Evolutionary conservation across 225 moss, liverwort and hornwort species (phyloP).

Genomic region (Marchantia polymorpha): DNA sequence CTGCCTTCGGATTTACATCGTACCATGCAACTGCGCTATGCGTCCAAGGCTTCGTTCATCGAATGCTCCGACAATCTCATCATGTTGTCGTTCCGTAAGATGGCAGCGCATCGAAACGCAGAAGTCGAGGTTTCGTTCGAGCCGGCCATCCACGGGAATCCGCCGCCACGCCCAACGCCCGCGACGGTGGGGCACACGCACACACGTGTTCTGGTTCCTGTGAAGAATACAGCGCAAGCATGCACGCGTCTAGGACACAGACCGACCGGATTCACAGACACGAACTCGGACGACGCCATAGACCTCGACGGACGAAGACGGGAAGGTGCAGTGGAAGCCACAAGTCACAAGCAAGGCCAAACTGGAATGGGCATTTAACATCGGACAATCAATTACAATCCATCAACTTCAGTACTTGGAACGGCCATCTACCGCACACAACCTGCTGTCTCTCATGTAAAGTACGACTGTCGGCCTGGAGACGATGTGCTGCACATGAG

Average conservation of each 20-base stretch:
- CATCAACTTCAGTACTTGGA: conserved; percentile 10
- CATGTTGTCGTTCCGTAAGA: background rate
- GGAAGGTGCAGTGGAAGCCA: too few relatives aligned
- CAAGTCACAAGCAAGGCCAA: conserved; percentile 7
- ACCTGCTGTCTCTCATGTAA: background rate
- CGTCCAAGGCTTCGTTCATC: background rate
- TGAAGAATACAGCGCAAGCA: background rate
- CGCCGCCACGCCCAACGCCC: background rate
- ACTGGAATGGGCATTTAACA: conserved; percentile 1
- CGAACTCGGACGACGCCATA: background rate
- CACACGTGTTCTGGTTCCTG: background rate
- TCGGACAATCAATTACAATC: background rate
- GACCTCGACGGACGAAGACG: too few relatives aligned
- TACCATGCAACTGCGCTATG: too few relatives aligned
- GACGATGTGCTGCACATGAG: background rate
- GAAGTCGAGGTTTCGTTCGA: too few relatives aligned
- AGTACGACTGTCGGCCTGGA: background rate
- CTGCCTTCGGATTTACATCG: too few relatives aligned
- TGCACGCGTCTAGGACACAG: background rate
- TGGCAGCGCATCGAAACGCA: background rate
- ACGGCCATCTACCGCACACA: background rate
- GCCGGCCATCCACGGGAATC: too few relatives aligned
- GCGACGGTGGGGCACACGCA: background rate
- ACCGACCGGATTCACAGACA: background rate
- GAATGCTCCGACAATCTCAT: background rate